Base-by-base conservation (phyloP, 176 grass and related monocot genomes). In the Carex kokanica region DNA sequence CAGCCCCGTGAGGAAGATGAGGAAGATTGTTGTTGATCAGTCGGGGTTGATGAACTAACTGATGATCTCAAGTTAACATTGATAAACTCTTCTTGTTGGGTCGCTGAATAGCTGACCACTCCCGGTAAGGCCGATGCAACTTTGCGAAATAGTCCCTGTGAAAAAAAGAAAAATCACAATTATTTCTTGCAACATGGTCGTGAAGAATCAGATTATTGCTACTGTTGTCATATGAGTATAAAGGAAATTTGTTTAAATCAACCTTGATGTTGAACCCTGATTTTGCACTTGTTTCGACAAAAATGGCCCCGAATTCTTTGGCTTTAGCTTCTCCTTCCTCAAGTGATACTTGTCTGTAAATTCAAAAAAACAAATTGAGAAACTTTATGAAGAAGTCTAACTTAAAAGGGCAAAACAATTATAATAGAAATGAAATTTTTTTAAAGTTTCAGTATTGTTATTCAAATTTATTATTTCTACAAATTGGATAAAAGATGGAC, bases 251-350 rank as follows among this genome's bases (percentile, higher is more conserved):
- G 18, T 27, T 18, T 59, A 64, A 78, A 64, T 41, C 8, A 34
- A 98, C 95, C 90, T 98, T 98, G 74, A 98, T 82, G 54, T 98
- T 98, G 72, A 93, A 91, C 18, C 92, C 92, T 49, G 87, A 88
- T 85, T 94, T 98, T 0, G 95, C 95, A 56, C 95, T 94, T 40
- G 95, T 98, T 80, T 98, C 95, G n/a, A 91, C 85, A 72, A 98
- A 98, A 86, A 86, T 90, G 20, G 71, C 88, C n/a, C 86, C 79
- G 4, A 84, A 72, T 83, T 94, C 90, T 25, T 81, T 78, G 2
- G 95, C 88, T 51, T 98, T 98, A 49, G 82, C 73, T 86, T 98
- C 92, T 82, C 92, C 95, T 86, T 98, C 92, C 25, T 87, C 90
- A 5, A 74, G 83, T 7, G 95, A 80, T 47, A 94, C 87, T 83